A percentile compares a stretch with the other conserved stretches of the same genome.
phyloP scores from a whole-genome alignment of 2,329 filamentous ascomycete genomes.

The Beauveria sp. region DNA sequence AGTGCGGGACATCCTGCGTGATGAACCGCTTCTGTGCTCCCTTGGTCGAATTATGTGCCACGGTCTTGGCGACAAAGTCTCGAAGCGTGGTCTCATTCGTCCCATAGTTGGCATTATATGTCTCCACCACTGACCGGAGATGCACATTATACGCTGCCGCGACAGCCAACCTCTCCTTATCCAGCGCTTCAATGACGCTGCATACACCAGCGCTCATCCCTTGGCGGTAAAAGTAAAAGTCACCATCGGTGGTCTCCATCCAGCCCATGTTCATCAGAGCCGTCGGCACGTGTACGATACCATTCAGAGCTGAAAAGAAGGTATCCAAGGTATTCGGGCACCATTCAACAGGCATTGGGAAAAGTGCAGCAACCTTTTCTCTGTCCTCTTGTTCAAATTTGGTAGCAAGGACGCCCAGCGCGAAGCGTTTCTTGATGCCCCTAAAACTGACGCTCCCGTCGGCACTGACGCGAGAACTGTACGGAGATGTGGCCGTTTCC shows the following conservation, averaged over 20 bases:
- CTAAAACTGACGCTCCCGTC: slow-evolving; percentile 10
- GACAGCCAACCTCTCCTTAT: slow-evolving; percentile 8
- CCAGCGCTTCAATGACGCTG: slow-evolving; percentile 10
- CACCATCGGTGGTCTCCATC: slow-evolving; percentile 13
- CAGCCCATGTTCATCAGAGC: slow-evolving; percentile 14
- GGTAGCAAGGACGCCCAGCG: background rate
- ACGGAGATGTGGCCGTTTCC: slow-evolving; percentile 11
- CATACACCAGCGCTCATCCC: slow-evolving; percentile 14
- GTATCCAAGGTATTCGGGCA: slow-evolving; percentile 9
- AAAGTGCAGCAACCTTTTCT: background rate
- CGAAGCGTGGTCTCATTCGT: slow-evolving; percentile 1
- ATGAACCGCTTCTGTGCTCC: slow-evolving; percentile 9
- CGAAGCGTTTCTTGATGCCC: slow-evolving; percentile 12
- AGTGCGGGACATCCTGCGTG: slow-evolving; percentile 6
- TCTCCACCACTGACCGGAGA: background rate
- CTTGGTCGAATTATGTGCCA: slow-evolving; percentile 12
- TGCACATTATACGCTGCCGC: background rate
- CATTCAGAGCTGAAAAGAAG: slow-evolving; percentile 12
- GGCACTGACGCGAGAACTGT: slow-evolving; percentile 12
- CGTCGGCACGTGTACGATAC: slow-evolving; percentile 13
- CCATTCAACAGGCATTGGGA: slow-evolving; percentile 12
- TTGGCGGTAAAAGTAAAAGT: slow-evolving; percentile 15
- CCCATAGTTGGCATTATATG: slow-evolving; percentile 3
- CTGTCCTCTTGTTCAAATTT: background rate
- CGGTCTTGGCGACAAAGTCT: slow-evolving; percentile 10